Evolutionary conservation across 2,329 filamentous ascomycete genomes (phyloP).

Genomic region (Apiospora pterosperma): DNA sequence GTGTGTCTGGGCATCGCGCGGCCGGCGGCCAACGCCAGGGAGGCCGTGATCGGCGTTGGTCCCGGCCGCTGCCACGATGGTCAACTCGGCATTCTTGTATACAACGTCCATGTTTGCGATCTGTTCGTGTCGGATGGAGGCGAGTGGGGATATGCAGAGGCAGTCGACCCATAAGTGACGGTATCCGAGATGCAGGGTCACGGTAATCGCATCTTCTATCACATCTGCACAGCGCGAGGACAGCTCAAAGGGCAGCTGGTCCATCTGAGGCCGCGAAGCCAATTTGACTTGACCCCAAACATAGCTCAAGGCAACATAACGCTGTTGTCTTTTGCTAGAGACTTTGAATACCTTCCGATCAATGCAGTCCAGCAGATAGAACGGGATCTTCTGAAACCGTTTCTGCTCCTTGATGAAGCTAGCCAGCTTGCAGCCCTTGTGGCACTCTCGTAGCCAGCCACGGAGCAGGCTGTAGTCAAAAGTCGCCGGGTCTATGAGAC

Average conservation of each 20-base stretch:
- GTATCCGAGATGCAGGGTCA: slow-evolving; percentile 8
- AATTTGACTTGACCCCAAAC: background rate
- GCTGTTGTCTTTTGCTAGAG: background rate
- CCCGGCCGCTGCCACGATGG: slow-evolving; percentile 11
- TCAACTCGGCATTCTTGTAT: slow-evolving; percentile 11
- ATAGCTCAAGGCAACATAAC: background rate
- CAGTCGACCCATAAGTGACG: slow-evolving; percentile 12
- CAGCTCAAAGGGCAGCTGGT: background rate
- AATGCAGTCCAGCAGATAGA: background rate
- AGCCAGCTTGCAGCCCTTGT: background rate
- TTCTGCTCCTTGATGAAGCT: background rate
- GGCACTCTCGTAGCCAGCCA: background rate
- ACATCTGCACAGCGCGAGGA: background rate
- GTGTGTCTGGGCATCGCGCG: background rate
- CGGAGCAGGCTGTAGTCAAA: background rate
- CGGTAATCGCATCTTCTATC: slow-evolving; percentile 10
- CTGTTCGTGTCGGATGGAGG: slow-evolving; percentile 8
- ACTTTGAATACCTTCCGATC: background rate
- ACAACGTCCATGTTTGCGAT: slow-evolving; percentile 13
- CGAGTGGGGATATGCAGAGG: slow-evolving; percentile 7
- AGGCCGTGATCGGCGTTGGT: background rate
- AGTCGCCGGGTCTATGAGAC: background rate
- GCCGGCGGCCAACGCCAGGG: background rate
- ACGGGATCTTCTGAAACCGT: background rate
- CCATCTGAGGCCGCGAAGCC: background rate